Evolutionary conservation across 1,139 yeast species (phyloP).

Genomic region (Candida frijolesensis): DNA sequence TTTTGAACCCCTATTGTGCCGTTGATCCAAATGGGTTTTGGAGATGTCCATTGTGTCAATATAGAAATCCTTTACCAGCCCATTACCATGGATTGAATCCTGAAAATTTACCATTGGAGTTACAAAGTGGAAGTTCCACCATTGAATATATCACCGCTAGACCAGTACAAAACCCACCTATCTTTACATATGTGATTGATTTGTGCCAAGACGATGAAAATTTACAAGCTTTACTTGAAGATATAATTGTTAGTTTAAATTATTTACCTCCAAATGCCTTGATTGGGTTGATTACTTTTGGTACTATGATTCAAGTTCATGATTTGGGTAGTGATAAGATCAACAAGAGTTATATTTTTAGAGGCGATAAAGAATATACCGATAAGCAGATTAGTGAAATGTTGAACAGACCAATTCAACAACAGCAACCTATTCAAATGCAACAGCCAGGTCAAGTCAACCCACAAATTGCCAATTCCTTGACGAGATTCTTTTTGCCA

Average conservation of each 20-base stretch:
- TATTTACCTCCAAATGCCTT: conserved; percentile 92
- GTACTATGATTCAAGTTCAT: conserved; percentile 93
- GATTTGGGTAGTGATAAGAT: conserved; percentile 82
- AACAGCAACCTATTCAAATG: conserved; percentile 25
- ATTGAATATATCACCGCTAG: conserved; percentile 88
- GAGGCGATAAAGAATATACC: conserved; percentile 89
- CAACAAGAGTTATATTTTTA: conserved; percentile 81
- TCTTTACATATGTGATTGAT: conserved; percentile 87
- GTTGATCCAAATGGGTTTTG: conserved; percentile 85
- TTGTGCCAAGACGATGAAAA: conserved; percentile 95
- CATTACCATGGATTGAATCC: conserved; percentile 85
- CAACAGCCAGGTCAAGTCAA: conserved; percentile 21
- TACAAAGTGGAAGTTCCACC: conserved; percentile 76
- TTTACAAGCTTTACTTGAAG: conserved; percentile 83
- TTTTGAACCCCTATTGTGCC: conserved; percentile 85
- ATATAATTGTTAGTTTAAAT: conserved; percentile 78
- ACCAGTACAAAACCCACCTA: conserved; percentile 92
- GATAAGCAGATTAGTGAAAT: conserved; percentile 74
- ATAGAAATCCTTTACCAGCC: conserved; percentile 84
- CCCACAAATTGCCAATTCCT: conserved; percentile 43
- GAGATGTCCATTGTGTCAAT: conserved; percentile 87
- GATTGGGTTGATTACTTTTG: conserved; percentile 89
- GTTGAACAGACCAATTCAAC: conserved; percentile 55
- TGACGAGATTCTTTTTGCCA: conserved; percentile 81
- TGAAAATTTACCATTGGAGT: conserved; percentile 85